phyloP scores from a whole-genome alignment of 139 green algal genomes.

The Micractinium sp. region DNA sequence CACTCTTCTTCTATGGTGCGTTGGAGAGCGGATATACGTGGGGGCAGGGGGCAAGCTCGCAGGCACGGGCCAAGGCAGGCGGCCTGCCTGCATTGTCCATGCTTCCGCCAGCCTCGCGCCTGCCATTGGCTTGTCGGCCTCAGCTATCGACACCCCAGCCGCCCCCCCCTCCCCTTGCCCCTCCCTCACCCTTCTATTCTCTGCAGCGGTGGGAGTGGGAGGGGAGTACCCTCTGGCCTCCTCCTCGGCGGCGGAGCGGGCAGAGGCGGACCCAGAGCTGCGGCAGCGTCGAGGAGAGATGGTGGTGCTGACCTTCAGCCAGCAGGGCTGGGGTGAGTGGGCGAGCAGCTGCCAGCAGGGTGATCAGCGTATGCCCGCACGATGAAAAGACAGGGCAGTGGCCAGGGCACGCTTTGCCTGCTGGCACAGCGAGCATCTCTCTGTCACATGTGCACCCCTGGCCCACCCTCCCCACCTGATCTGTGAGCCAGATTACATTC shows the following conservation, averaged over 20 bases:
- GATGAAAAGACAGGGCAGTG: too few species aligned
- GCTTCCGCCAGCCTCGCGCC: background rate
- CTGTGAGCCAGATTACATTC: too few species aligned
- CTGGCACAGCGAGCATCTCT: too few species aligned
- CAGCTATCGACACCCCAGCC: background rate
- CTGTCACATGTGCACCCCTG: background rate
- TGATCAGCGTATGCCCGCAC: too few species aligned
- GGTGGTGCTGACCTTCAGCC: slow-evolving; percentile 26
- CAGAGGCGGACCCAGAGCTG: slow-evolving; percentile 57
- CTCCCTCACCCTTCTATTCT: background rate
- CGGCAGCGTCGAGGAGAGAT: slow-evolving; percentile 44
- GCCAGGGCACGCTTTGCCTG: too few species aligned
- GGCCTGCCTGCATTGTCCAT: too few species aligned
- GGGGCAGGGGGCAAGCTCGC: too few species aligned
- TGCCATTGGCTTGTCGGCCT: background rate
- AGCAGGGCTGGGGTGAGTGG: slow-evolving; percentile 40
- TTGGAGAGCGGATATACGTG: too few species aligned
- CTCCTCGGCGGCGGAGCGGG: slow-evolving; percentile 75
- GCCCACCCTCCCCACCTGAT: background rate
- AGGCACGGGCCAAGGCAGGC: too few species aligned
- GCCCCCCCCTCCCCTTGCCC: background rate
- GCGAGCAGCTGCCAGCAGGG: slow-evolving; percentile 47
- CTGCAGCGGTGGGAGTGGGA: slow-evolving; percentile 49
- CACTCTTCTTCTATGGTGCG: slow-evolving; percentile 57
- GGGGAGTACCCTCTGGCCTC: slow-evolving; percentile 84